Evolutionary conservation across 1,139 yeast species (phyloP).

Genomic region (Candida frijolesensis): DNA sequence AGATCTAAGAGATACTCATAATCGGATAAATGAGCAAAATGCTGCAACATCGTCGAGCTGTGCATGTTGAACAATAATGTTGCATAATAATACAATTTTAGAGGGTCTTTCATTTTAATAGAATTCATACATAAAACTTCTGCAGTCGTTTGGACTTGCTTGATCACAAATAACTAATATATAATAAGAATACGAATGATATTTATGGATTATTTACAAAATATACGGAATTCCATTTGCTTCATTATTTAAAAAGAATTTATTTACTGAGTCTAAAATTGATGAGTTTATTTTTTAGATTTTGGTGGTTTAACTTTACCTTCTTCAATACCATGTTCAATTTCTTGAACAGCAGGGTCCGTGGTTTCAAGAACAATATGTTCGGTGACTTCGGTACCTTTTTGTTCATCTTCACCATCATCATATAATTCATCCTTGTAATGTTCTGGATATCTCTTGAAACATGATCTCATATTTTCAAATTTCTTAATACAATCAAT

Average conservation of each 20-base stretch:
- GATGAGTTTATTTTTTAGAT: background rate
- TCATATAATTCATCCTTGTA: constrained; percentile 90
- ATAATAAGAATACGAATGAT: background rate
- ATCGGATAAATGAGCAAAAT: constrained; percentile 12
- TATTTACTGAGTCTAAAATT: background rate
- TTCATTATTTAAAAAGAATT: background rate
- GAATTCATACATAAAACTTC: background rate
- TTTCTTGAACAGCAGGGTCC: constrained; percentile 17
- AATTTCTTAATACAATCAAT: constrained; percentile 94
- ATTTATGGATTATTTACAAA: background rate
- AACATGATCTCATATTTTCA: constrained; percentile 91
- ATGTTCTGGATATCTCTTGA: constrained; percentile 90
- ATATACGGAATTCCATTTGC: background rate
- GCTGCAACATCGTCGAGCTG: constrained; percentile 19
- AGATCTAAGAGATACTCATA: constrained; percentile 27
- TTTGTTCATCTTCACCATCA: constrained; percentile 49
- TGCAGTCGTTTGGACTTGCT: background rate
- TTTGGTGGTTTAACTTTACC: constrained; percentile 9
- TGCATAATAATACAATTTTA: background rate
- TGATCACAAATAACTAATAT: background rate
- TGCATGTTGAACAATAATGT: constrained; percentile 21
- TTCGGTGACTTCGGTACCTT: constrained; percentile 15
- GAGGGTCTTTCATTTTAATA: background rate
- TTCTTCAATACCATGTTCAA: constrained; percentile 11
- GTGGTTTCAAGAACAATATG: constrained; percentile 15